These are phyloP conservation scores for Penicillium sp. DNA, from an alignment of 2,329 filamentous ascomycete genomes.

Conservation along the genomic window DNA sequence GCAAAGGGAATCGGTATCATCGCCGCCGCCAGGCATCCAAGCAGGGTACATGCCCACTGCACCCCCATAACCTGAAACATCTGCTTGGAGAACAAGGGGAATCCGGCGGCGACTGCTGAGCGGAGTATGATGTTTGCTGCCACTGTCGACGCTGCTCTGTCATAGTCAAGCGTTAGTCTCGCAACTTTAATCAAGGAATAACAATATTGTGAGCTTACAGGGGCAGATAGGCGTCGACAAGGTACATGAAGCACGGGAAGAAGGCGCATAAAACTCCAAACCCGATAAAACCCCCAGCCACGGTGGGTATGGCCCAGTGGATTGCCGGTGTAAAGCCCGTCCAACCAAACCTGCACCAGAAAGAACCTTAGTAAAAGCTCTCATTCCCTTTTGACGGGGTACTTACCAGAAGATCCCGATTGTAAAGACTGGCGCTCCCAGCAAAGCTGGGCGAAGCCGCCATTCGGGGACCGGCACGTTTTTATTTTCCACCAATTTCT, in stretches of 20 bases:
- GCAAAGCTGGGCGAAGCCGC: constrained; percentile 27
- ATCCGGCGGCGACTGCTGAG: constrained; percentile 32
- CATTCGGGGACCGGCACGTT: constrained; percentile 28
- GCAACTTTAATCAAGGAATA: not conserved
- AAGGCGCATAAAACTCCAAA: constrained; percentile 34
- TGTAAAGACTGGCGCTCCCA: constrained; percentile 34
- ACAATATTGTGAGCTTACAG: constrained; percentile 30
- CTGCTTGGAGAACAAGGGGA: constrained; percentile 36
- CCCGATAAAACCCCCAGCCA: constrained; percentile 26
- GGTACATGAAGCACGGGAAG: constrained; percentile 34
- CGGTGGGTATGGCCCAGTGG: constrained; percentile 30
- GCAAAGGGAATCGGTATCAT: not conserved
- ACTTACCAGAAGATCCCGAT: constrained; percentile 37
- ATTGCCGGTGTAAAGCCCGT: constrained; percentile 27
- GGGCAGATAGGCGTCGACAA: constrained; percentile 39
- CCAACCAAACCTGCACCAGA: constrained; percentile 31
- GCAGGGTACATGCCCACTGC: constrained; percentile 38
- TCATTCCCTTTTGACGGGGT: not conserved
- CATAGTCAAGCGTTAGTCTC: not conserved
- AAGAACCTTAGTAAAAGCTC: too few species aligned
- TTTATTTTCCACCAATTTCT: constrained; percentile 25
- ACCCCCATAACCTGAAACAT: constrained; percentile 38
- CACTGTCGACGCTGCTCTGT: constrained; percentile 35
- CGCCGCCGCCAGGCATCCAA: constrained; percentile 32
- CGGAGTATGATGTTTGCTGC: constrained; percentile 38